Evolutionary conservation across 2,329 filamentous ascomycete species (phyloP).

Genomic region (Pseudohalonectria lignicola): DNA sequence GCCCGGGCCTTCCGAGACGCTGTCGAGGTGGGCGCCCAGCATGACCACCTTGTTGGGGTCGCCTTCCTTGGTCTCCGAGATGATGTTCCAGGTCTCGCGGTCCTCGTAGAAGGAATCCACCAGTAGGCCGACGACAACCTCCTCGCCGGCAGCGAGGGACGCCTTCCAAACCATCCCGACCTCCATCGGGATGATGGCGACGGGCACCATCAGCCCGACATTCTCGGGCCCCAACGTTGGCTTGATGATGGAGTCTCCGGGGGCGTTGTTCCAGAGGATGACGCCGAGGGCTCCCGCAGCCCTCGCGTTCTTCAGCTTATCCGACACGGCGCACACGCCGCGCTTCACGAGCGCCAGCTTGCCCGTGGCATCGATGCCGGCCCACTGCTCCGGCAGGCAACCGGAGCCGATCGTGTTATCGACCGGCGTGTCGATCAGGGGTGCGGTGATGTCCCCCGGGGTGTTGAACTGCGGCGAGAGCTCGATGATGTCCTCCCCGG

Average conservation of each 20-base stretch:
- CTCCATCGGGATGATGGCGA: conserved; percentile 15
- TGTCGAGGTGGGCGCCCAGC: conserved; percentile 31
- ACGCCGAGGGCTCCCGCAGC: conserved; percentile 29
- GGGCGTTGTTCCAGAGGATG: conserved; percentile 51
- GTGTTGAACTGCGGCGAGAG: conserved; percentile 32
- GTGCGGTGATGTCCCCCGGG: conserved; percentile 17
- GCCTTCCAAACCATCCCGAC: conserved; percentile 15
- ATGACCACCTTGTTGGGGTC: conserved; percentile 28
- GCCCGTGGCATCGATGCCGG: conserved; percentile 28
- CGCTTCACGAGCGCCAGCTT: conserved; percentile 34
- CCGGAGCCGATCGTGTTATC: conserved; percentile 23
- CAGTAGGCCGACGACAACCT: conserved; percentile 16
- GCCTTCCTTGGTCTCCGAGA: conserved; percentile 31
- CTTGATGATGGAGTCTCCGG: conserved; percentile 23
- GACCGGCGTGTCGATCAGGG: conserved; percentile 22
- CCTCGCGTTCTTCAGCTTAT: conserved; percentile 31
- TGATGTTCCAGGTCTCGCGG: conserved; percentile 29
- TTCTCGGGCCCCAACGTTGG: conserved; percentile 34
- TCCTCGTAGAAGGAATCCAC: conserved; percentile 24
- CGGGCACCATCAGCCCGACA: conserved; percentile 11
- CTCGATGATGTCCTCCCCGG: conserved; percentile 29
- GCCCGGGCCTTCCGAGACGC: conserved; percentile 18
- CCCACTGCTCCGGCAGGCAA: conserved; percentile 31
- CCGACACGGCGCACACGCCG: conserved; percentile 27
- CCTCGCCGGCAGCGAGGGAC: conserved; percentile 19